Conservation (phyloP, 2,329 filamentous ascomycete genomes). For the Leptographium lundbergii region DNA sequence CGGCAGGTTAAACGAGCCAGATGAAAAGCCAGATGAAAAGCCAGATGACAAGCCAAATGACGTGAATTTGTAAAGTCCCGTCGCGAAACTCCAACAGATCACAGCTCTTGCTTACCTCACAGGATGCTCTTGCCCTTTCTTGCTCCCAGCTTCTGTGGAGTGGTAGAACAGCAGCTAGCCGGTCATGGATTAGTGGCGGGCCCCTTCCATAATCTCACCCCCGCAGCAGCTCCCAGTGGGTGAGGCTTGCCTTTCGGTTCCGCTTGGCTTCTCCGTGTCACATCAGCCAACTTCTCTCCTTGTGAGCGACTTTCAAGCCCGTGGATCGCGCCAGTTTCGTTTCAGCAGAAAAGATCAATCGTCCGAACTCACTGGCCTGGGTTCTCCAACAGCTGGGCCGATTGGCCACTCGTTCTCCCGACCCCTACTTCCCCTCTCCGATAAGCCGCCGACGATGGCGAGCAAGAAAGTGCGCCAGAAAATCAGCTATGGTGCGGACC, state of each 20-base stretch:
- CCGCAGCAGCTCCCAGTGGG: neutral
- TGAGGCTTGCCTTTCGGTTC: neutral
- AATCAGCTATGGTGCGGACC: conserved; percentile 47
- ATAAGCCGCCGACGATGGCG: conserved; percentile 32
- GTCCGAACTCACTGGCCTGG: neutral
- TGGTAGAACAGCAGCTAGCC: neutral
- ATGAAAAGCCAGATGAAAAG: neutral
- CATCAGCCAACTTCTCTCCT: neutral
- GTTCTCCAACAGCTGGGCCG: neutral
- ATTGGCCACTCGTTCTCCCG: neutral
- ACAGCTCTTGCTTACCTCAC: neutral
- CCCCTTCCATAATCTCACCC: neutral
- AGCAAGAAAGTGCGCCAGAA: conserved; percentile 49
- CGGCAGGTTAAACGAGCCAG: no score
- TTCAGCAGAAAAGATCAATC: neutral
- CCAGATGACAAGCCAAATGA: neutral
- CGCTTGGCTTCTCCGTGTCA: neutral
- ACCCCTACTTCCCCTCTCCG: neutral
- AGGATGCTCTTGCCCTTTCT: no score
- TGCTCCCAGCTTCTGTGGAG: neutral
- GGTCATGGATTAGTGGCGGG: neutral
- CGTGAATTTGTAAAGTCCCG: neutral
- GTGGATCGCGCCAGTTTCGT: neutral
- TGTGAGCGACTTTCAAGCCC: neutral
- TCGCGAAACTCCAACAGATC: neutral